Evolutionary conservation across 306 rosid species (phyloP).

Genomic region (Elaeagnus macrophylla): DNA sequence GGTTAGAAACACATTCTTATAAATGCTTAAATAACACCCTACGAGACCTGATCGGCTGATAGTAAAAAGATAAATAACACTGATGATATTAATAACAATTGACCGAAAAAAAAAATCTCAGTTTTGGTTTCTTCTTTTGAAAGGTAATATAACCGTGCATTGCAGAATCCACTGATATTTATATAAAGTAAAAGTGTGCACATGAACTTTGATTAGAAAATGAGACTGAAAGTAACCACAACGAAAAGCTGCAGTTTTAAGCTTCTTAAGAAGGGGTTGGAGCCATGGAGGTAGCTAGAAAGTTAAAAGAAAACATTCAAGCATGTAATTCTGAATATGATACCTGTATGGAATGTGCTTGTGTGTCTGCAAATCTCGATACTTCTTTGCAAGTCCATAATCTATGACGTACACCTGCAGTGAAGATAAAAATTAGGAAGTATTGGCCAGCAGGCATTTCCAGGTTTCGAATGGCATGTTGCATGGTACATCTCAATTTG

Average conservation of each 20-base stretch:
- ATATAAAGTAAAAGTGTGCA: no score
- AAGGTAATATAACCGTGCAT: no score
- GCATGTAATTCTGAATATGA: conserved; percentile 15
- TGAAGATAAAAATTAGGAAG: conserved; percentile 20
- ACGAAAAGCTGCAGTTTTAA: neutral
- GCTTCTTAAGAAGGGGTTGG: neutral
- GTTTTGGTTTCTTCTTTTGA: no score
- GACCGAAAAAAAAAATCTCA: no score
- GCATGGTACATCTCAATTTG: conserved; percentile 5
- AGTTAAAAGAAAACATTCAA: conserved; percentile 12
- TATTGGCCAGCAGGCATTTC: neutral
- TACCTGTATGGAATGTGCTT: conserved; percentile 99
- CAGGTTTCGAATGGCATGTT: neutral
- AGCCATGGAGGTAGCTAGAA: neutral
- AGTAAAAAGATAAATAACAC: no score
- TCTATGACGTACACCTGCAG: conserved; percentile 85
- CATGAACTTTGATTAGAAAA: no score
- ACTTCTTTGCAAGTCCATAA: conserved; percentile 96
- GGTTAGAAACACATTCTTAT: no score
- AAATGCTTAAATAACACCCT: no score
- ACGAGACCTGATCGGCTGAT: no score
- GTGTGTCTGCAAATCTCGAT: conserved; percentile 91
- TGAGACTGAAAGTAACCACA: no score
- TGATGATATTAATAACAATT: no score
- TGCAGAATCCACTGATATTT: no score